A percentile compares a stretch with the other conserved stretches of the same genome.
phyloP scores from a whole-genome alignment of 495 filamentous ascomycete genomes.

The Lentithecium fluviatile region DNA sequence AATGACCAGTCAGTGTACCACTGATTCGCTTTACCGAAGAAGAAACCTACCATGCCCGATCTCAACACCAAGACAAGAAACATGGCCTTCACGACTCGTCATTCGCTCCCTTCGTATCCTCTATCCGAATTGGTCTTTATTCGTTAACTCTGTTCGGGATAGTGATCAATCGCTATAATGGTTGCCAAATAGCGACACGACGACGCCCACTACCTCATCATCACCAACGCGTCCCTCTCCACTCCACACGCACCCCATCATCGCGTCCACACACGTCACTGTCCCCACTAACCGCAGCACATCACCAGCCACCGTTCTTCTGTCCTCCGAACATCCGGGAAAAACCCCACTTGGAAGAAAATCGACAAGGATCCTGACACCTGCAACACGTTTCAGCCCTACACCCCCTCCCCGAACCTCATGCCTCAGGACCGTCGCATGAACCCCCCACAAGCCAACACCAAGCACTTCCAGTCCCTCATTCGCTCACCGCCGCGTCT shows the following conservation, averaged over 20 bases:
- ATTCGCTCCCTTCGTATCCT: no score
- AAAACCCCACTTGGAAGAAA: background rate
- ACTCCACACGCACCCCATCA: no score
- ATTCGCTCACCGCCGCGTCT: background rate
- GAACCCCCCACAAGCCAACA: background rate
- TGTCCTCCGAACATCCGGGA: background rate
- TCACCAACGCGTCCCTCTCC: no score
- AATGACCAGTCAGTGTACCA: no score
- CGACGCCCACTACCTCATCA: background rate
- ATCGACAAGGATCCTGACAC: background rate
- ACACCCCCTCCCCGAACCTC: background rate
- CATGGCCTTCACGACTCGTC: no score
- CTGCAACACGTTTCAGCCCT: background rate
- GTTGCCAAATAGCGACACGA: no score
- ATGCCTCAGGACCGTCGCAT: background rate
- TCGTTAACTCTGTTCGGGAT: no score
- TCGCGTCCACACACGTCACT: background rate
- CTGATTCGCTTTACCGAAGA: no score
- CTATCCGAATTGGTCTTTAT: no score
- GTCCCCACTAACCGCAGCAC: background rate
- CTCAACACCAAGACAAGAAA: no score
- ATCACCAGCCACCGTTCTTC: background rate
- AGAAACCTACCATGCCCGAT: no score
- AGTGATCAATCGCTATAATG: no score
- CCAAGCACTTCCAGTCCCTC: background rate